Base-by-base conservation (phyloP, 768 basidiomycete species). In the Phylloporus scabripes region DNA sequence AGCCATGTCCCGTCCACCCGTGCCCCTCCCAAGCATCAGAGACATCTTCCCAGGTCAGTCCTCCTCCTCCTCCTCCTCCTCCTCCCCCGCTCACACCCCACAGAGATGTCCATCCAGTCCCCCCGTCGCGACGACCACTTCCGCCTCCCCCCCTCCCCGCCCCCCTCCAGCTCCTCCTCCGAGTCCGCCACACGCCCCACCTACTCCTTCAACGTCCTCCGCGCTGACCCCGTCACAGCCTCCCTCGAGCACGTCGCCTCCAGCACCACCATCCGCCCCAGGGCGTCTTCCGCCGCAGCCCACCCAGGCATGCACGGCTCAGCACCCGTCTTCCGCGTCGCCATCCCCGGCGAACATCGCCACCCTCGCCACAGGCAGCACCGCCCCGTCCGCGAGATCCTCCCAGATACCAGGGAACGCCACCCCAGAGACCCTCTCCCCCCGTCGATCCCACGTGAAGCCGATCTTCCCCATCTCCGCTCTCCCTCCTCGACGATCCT, bases 41-140 rank as follows among this genome's bases (percentile, higher is more conserved):
- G 76, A 79, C 51, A 76, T 80, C 70, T 81, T 80, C 52, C 79
- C 79, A 40, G 77, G 79, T 75, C 54, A 3, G 14, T 17, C 15
- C 37, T 67, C 48, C 11, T 18, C 23, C 26, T 23, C 18, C 45
- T 26, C 36, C 15, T 6, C 12, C 41, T 8, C 5, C 8, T 18
- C 26, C 7, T 11, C 10, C 0, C n/a, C 17, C 10, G 28, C 40
- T 17, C 44, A n/a, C n/a, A 36, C 51, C 0, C 54, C 39, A 11
- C 39, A 38, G 37, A 38, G 37, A 38, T 38, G 37, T 38, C 36
- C 36, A 37, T 37, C 34, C 34, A 34, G 34, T 34, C 34, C 7
- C 28, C 28, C 7, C 32, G 32, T 14, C 32, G 32, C 32, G 32
- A 29, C 28, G 28, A 29, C 28, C 7, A 6, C 8, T 38, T 38